Conservation (phyloP, 108 stramenopile species). For the Schizochytrium sp. region DNA sequence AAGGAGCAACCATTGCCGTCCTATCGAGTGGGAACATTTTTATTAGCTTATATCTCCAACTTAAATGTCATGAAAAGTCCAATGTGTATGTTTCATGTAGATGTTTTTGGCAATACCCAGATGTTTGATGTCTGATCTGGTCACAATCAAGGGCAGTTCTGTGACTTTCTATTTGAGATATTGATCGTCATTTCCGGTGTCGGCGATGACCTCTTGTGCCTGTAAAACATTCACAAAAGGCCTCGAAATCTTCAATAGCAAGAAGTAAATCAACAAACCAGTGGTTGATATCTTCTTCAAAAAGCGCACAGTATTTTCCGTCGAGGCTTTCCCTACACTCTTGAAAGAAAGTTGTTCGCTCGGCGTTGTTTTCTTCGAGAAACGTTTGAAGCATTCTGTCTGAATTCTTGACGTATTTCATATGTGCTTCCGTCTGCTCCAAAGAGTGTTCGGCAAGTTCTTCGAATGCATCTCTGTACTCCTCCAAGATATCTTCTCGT, state of each 20-base stretch:
- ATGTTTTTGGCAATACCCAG: too few relatives aligned
- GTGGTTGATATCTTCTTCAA: slow-evolving; percentile 46
- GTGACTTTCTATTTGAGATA: not conserved
- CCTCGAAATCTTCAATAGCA: slow-evolving; percentile 36
- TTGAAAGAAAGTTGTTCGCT: not conserved
- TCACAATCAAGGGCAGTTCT: not conserved
- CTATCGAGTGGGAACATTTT: too few relatives aligned
- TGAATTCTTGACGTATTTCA: not conserved
- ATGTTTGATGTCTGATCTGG: too few relatives aligned
- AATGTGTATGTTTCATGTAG: too few relatives aligned
- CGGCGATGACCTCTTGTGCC: not conserved
- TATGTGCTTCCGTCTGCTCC: slow-evolving; percentile 50
- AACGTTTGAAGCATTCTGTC: slow-evolving; percentile 14
- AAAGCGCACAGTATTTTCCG: slow-evolving; percentile 28
- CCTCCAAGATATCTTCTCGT: not conserved
- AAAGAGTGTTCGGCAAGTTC: not conserved
- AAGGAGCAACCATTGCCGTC: too few relatives aligned
- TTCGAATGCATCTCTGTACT: not conserved
- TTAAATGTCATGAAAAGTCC: too few relatives aligned
- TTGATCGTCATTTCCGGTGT: not conserved
- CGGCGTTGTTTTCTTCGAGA: not conserved
- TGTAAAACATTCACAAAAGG: not conserved
- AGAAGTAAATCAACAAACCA: slow-evolving; percentile 44
- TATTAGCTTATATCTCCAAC: too few relatives aligned
- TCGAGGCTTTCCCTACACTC: slow-evolving; percentile 36